A percentile compares a stretch with the other conserved stretches of the same genome.
phyloP scores from a whole-genome alignment of 2,329 filamentous ascomycete genomes.

The Fusarium annulatum region DNA sequence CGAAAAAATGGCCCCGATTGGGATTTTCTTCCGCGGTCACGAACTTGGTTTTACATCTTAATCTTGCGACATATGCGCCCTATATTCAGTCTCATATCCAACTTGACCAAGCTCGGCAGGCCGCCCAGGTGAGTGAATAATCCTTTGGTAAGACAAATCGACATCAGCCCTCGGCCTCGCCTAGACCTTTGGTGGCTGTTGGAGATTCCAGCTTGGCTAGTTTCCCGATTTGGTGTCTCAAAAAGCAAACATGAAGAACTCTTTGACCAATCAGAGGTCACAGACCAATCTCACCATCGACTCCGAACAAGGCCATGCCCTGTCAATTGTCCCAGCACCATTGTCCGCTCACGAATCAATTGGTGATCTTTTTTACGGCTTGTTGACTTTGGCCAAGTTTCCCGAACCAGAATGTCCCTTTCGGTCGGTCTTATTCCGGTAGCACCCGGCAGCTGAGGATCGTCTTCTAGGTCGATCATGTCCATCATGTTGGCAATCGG shows the following conservation, averaged over 20 bases:
- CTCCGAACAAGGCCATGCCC: constrained; percentile 35
- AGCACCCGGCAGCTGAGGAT: constrained; percentile 20
- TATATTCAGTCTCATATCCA: background rate
- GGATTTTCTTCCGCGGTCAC: constrained; percentile 6
- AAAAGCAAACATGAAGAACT: constrained; percentile 42
- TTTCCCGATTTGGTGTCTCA: constrained; percentile 29
- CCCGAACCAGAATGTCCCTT: constrained; percentile 5
- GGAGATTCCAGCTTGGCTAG: constrained; percentile 35
- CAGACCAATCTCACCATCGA: constrained; percentile 22
- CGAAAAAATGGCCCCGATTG: constrained; percentile 26
- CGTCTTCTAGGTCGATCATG: background rate
- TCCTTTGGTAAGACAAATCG: constrained; percentile 8
- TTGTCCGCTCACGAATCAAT: constrained; percentile 23
- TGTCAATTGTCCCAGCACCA: constrained; percentile 31
- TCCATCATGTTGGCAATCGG: background rate
- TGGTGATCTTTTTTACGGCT: constrained; percentile 18
- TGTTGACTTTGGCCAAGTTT: constrained; percentile 1
- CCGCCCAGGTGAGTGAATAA: constrained; percentile 4
- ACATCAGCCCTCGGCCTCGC: constrained; percentile 27
- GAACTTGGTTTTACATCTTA: constrained; percentile 20
- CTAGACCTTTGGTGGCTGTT: constrained; percentile 27
- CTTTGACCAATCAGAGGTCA: constrained; percentile 31
- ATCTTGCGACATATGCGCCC: constrained; percentile 5
- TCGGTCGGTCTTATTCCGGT: constrained; percentile 19
- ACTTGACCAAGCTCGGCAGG: constrained; percentile 1